These are phyloP conservation scores for Beauveria sp. DNA, from an alignment of 2,329 filamentous ascomycete genomes.

Conservation along the genomic window DNA sequence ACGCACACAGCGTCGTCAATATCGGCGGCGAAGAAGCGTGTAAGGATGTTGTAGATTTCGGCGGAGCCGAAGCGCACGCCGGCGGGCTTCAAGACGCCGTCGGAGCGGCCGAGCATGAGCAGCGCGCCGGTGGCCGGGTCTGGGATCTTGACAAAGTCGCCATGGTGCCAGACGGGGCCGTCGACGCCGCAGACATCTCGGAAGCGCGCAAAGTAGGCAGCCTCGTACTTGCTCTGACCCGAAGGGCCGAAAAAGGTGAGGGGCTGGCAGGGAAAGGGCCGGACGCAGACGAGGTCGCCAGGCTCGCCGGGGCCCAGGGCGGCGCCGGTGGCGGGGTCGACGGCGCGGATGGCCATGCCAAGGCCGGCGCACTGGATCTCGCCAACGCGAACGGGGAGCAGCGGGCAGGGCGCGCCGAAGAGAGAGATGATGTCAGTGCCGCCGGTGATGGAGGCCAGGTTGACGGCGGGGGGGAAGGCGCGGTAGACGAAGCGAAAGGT, in stretches of 20 bases:
- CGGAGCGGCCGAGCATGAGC: constrained; percentile 84
- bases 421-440: constrained; percentile 95
- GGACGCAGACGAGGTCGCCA: constrained; percentile 81
- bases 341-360: constrained; percentile 66
- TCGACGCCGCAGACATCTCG: constrained; percentile 31
- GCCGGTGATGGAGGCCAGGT: constrained; percentile 88
- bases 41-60: constrained; percentile 93
- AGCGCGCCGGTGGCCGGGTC: constrained; percentile 68
- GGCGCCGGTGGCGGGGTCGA: constrained; percentile 50
- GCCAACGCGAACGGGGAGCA: constrained; percentile 63
- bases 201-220: constrained; percentile 85
- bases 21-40: constrained; percentile 70
- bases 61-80: constrained; percentile 89
- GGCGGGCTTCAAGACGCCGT: constrained; percentile 86
- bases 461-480: constrained; percentile 71
- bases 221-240: constrained; percentile 64
- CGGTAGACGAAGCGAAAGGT: constrained; percentile 87
- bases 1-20: constrained; percentile 85
- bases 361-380: constrained; percentile 73
- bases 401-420: constrained; percentile 76
- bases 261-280: constrained; percentile 85
- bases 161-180: constrained; percentile 75
- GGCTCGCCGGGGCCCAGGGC: constrained; percentile 55
- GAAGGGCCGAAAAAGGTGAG: constrained; percentile 73
- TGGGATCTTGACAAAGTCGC: constrained; percentile 70